phyloP scores from a whole-genome alignment of 2,329 filamentous ascomycete species.

The Fusarium clavum region DNA sequence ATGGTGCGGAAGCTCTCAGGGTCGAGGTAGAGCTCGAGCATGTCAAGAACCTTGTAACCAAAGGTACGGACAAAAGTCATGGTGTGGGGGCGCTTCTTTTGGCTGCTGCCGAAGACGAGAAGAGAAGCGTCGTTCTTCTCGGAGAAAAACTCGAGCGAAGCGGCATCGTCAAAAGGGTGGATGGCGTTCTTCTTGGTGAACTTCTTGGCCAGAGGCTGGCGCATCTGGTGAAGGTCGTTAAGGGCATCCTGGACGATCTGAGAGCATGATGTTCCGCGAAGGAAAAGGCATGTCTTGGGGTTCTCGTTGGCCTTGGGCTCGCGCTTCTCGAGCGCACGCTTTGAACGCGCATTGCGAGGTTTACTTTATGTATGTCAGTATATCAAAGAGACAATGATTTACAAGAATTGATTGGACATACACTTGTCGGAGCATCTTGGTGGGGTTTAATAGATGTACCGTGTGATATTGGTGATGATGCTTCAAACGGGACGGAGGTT shows the following conservation, averaged over 20 bases:
- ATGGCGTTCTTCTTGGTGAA: slow-evolving; percentile 98
- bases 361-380: slow-evolving; percentile 56
- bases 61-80: slow-evolving; percentile 87
- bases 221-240: slow-evolving; percentile 85
- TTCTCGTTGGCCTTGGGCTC: slow-evolving; percentile 91
- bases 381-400: background rate
- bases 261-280: slow-evolving; percentile 87
- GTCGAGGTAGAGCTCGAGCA: slow-evolving; percentile 91
- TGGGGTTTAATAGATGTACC: slow-evolving; percentile 22
- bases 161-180: slow-evolving; percentile 91
- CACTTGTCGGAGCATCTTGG: slow-evolving; percentile 63
- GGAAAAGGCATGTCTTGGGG: slow-evolving; percentile 88
- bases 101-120: slow-evolving; percentile 84
- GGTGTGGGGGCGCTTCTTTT: slow-evolving; percentile 95
- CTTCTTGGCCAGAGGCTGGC: slow-evolving; percentile 85
- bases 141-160: slow-evolving; percentile 92
- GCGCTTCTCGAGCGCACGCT: slow-evolving; percentile 92
- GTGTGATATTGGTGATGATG: slow-evolving; percentile 25
- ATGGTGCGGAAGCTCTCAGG: slow-evolving; percentile 76
- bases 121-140: slow-evolving; percentile 95
- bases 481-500: slow-evolving; percentile 22
- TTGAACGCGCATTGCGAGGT: slow-evolving; percentile 83
- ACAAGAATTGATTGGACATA: slow-evolving; percentile 44
- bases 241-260: slow-evolving; percentile 85
- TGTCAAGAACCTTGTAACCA: slow-evolving; percentile 88